A percentile compares a stretch with the other conserved stretches of the same genome.
Conservation (phyloP, 768 basidiomycete species). For the Tricholoma sp. region DNA sequence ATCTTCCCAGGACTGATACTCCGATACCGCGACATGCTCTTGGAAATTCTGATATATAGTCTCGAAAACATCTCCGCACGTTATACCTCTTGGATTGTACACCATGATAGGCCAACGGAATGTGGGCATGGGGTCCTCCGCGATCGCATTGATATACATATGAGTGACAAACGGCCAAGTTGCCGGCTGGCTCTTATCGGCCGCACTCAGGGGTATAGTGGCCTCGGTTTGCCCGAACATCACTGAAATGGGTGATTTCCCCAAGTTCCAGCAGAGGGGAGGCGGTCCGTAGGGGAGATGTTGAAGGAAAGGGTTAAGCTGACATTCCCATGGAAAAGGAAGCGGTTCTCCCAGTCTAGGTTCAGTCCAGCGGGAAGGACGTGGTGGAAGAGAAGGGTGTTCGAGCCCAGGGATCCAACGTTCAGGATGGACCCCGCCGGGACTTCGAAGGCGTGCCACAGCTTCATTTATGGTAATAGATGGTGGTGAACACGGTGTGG, state of each 20-base stretch:
- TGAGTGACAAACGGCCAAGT: conserved; percentile 55
- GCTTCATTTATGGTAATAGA: conserved; percentile 25
- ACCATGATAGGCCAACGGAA: conserved; percentile 58
- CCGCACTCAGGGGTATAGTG: conserved; percentile 24
- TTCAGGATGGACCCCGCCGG: conserved; percentile 34
- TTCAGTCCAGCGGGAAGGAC: conserved; percentile 39
- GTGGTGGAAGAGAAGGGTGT: conserved; percentile 47
- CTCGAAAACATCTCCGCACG: conserved; percentile 44
- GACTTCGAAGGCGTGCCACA: conserved; percentile 26
- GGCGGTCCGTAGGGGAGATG: conserved; percentile 36
- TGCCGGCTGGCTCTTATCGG: conserved; percentile 54
- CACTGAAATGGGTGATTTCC: conserved; percentile 17
- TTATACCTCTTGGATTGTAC: conserved; percentile 40
- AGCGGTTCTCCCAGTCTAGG: conserved; percentile 33
- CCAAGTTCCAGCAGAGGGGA: conserved; percentile 47
- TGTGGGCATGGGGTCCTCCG: conserved; percentile 40
- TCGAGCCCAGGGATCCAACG: conserved; percentile 43
- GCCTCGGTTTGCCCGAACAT: conserved; percentile 24
- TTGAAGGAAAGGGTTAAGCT: conserved; percentile 54
- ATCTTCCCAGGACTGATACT: conserved; percentile 31
- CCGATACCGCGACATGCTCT: conserved; percentile 26
- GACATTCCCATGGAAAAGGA: conserved; percentile 43
- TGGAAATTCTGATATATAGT: conserved; percentile 43
- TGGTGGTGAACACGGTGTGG: conserved; percentile 18
- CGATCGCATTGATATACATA: conserved; percentile 50